phyloP scores from a whole-genome alignment of 2,329 filamentous ascomycete genomes.

The Scedosporium apiospermum region DNA sequence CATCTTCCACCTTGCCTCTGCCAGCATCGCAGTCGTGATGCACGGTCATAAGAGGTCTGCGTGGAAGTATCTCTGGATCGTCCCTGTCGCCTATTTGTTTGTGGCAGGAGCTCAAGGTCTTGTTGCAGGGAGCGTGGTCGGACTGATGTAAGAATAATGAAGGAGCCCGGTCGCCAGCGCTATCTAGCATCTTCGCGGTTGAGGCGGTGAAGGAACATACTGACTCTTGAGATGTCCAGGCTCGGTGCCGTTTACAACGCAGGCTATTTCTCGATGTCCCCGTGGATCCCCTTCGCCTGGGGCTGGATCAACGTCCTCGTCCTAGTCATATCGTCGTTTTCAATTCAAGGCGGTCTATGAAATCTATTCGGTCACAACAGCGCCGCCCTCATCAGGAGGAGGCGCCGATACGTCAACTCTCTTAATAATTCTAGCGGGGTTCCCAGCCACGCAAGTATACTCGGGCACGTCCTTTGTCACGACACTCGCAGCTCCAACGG shows the following conservation, averaged over 20 bases:
- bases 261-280: conserved; percentile 84
- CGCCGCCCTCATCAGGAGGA: not conserved
- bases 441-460: conserved; percentile 55
- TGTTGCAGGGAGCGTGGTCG: conserved; percentile 72
- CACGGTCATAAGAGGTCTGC: conserved; percentile 51
- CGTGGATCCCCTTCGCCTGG: conserved; percentile 89
- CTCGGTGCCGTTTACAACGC: conserved; percentile 72
- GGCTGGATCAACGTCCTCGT: conserved; percentile 74
- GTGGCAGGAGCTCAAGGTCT: conserved; percentile 69
- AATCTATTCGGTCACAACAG: conserved; percentile 17
- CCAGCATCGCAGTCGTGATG: conserved; percentile 61
- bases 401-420: conserved; percentile 19
- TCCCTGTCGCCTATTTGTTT: conserved; percentile 60
- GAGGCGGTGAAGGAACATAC: not conserved
- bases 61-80: conserved; percentile 58
- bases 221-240: not conserved
- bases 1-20: conserved; percentile 63
- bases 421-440: conserved; percentile 52
- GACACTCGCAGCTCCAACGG: conserved; percentile 72
- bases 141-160: conserved; percentile 54
- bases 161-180: not conserved
- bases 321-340: conserved; percentile 78
- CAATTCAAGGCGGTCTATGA: conserved; percentile 79
- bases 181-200: too few species aligned
- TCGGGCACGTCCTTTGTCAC: conserved; percentile 69